Base-by-base conservation (phyloP, 305 asterid genomes). In the Vinca major region DNA sequence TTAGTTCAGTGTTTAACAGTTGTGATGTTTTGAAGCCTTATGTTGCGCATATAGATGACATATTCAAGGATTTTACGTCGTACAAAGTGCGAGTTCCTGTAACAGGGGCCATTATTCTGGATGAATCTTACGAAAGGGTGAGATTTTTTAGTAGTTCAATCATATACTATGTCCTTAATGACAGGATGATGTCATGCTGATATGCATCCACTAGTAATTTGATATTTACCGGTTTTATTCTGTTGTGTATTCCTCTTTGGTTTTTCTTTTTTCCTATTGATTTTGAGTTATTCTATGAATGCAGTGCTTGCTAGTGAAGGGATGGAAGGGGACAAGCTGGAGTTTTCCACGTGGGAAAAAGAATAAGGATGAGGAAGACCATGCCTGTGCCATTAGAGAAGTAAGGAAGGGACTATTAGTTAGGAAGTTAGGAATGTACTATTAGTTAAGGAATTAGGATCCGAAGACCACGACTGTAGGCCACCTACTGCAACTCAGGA, bases 241-340 rank as follows among this genome's bases (percentile, higher is more conserved):
- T 11, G 8, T 4, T 4, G 17, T 8, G 14, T 47, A 4, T 40
- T 67, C 39, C 13, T 39, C 62, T 37, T 52, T 39, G 0, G 64
- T 3, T 61, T 61, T 19, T 10, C 5, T 54, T 37, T 50, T 33
- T 33, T 33, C 40, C 10, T n/a, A 39, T 64, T 65, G 61, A 72
- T 58, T 50, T 26, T 70, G 36, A 26, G 16, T 5, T 68, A 63
- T 74, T 58, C 13, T 52, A 43, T 12, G 44, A 53, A 74, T 58
- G 68, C 86, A 93, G 99, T 93, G 99, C 83, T 71, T 93, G 68
- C 85, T 93, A 66, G 99, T 93, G 71, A 93, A 93, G 82, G 99
- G 99, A 63, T 93, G 99, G 99, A 93, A 90, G 79, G 99, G 99
- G 68, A 71, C 90, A 52, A 93, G 97, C 80, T 93, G 99, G 99